phyloP scores from a whole-genome alignment of 2,329 filamentous ascomycete genomes.

The Exophiala aquamarina region DNA sequence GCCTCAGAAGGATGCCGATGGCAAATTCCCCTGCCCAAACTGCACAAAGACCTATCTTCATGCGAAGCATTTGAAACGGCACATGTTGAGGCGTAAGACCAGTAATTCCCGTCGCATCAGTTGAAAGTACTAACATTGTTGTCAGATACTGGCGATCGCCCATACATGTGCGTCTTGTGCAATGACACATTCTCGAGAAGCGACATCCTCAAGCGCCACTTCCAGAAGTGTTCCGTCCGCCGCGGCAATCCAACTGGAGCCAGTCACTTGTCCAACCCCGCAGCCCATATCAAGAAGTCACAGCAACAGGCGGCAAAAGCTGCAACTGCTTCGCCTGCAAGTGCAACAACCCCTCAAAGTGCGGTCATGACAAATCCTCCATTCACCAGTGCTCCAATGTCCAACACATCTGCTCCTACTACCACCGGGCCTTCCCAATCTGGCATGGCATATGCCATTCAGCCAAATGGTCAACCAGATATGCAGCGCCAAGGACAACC shows the following conservation, averaged over 20 bases:
- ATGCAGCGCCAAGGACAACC: slow-evolving; percentile 26
- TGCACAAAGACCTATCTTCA: slow-evolving; percentile 98
- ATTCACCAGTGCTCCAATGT: slow-evolving; percentile 27
- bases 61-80: slow-evolving; percentile 94
- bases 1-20: slow-evolving; percentile 91
- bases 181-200: slow-evolving; percentile 97
- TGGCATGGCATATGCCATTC: slow-evolving; percentile 26
- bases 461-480: slow-evolving; percentile 23
- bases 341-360: slow-evolving; percentile 21
- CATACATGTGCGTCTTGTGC: slow-evolving; percentile 97
- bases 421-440: slow-evolving; percentile 24
- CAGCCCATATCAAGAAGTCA: slow-evolving; percentile 80
- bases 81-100: slow-evolving; percentile 86
- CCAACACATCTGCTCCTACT: slow-evolving; percentile 25
- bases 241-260: slow-evolving; percentile 93
- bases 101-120: too few species aligned
- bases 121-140: slow-evolving; percentile 33
- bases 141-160: slow-evolving; percentile 91
- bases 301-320: slow-evolving; percentile 40
- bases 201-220: slow-evolving; percentile 98
- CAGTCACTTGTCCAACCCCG: slow-evolving; percentile 89
- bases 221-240: slow-evolving; percentile 97
- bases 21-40: slow-evolving; percentile 96
- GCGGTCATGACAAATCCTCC: slow-evolving; percentile 25
- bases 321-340: slow-evolving; percentile 23